Evolutionary conservation across 306 rosid species (phyloP), one percentile per base, ranked within the genome.

Genomic region (Lupinus albus): DNA sequence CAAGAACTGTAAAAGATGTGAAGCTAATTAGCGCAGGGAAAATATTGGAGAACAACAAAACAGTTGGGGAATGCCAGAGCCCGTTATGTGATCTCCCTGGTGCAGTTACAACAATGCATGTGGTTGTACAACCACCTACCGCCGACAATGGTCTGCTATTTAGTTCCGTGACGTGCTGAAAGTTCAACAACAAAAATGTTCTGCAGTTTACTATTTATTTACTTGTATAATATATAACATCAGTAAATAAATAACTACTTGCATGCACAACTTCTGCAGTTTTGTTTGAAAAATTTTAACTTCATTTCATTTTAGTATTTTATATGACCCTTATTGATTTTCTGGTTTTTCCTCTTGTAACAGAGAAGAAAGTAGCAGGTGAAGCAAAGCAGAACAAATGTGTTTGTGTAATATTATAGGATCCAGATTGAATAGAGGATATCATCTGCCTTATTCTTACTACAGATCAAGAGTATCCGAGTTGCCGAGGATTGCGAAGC

Each of bases 81-180:
- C 96, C 95, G 21, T 81, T 89, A 67, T 79, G 73, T 11, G 89
- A 92, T 55, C 77, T 85, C 49, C 95, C 92, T 20, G 97, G 89
- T n/a, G 89, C 86, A 67, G 89, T 91, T 28, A 92, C 95, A 38
- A 92, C 96, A 25, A 92, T 92, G 96, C 98, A 83, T 61, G 95
- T 89, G 25, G 80, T 92, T 63, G 86, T 92, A 74, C 96, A 87
- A 71, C 91, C 84, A 57, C 87, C 95, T 11, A 57, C 80, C 20
- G 44, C 49, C 63, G 95, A 87, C 39, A 92, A 89, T 87, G 98
- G 98, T 92, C 51, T 51, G 15, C 1, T 68, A 25, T 46, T 55
- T 51, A 14, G 41, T 71, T 57, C 59, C 17, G 7, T 51, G 50
- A 45, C 71, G 16, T 28, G 20, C 11, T 32, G 16, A 61, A 21